Evolutionary conservation across 2,329 filamentous ascomycete genomes (phyloP).

Genomic region (Alternaria sp.): DNA sequence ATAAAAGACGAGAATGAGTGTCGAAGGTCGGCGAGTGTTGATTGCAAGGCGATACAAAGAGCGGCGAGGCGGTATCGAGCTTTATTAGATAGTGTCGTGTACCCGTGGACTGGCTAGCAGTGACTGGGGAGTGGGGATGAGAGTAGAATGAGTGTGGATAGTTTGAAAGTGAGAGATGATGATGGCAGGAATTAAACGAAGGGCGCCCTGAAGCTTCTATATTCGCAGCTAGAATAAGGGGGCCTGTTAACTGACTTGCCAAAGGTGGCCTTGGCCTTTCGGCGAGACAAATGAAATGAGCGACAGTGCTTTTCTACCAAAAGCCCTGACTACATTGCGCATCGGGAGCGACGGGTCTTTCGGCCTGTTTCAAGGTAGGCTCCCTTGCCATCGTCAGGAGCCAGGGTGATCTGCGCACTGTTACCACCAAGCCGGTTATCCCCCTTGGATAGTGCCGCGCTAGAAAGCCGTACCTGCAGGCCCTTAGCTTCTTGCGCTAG

Average conservation of each 20-base stretch:
- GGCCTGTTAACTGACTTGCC: constrained; percentile 41
- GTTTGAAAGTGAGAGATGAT: constrained; percentile 36
- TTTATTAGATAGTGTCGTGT: constrained; percentile 41
- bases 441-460: constrained; percentile 25
- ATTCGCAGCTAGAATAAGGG: constrained; percentile 39
- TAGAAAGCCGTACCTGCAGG: constrained; percentile 34
- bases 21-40: constrained; percentile 25
- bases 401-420: constrained; percentile 43
- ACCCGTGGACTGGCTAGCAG: constrained; percentile 45
- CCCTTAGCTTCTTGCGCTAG: constrained; percentile 11
- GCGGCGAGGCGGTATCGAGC: constrained; percentile 21
- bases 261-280: constrained; percentile 46
- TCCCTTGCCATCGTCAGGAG: constrained; percentile 40
- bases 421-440: constrained; percentile 34
- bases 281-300: constrained; percentile 53
- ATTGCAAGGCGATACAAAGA: constrained; percentile 17
- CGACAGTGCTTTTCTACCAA: constrained; percentile 47
- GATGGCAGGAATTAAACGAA: constrained; percentile 30
- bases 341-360: constrained; percentile 50
- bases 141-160: constrained; percentile 36
- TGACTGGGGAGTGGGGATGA: constrained; percentile 24
- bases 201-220: constrained; percentile 47
- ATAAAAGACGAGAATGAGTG: constrained; percentile 27
- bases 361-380: constrained; percentile 49
- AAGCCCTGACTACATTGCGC: constrained; percentile 51